Evolutionary conservation across 2,329 filamentous ascomycete species (phyloP), one percentile per base, ranked within the genome.

Genomic region (Metarhizium rileyi): DNA sequence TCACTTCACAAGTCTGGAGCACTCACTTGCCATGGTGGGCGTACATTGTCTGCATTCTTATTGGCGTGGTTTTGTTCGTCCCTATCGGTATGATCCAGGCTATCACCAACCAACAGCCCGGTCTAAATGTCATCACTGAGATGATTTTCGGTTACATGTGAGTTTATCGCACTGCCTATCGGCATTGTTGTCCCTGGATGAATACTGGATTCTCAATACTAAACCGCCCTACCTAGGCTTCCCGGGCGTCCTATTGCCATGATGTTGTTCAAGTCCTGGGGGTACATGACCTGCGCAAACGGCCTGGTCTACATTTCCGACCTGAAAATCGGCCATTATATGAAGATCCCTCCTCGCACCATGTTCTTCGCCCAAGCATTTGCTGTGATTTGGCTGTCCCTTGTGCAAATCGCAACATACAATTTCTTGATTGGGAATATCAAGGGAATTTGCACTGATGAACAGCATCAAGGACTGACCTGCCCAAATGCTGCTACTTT

Each of bases 401-500:
- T 67, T 23, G 65, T 67, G 1, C 65, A 68, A 47, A 59, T 65
- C 27, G 59, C 57, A 18, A 58, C 59, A 1, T 67, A 66, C 56
- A 64, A 67, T 61, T 67, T 65, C 50, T 49, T 66, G 47, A 66
- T 68, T 42, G 65, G 52, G n/a, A 67, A 74, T 47, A 79, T 83
- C 52, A 55, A 68, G 1, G 67, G 69, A 5, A 70, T 83, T 27
- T 83, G 80, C 63, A 68, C 65, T 1, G 48, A 58, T 1, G 41
- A 68, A 0, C 75, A 80, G 53, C 38, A 60, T 2, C 70, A 73
- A 54, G 71, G 74, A 43, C 75, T 79, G 56, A 75, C 65, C 20
- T 82, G 78, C 56, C 78, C 79, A 3, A 70, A 72, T 33, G 74
- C 74, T 14, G 72, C 71, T 22, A 76, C 78, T 0, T 81, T 81